phyloP scores from a whole-genome alignment of 768 basidiomycete genomes.

The Leccinum variicolor region DNA sequence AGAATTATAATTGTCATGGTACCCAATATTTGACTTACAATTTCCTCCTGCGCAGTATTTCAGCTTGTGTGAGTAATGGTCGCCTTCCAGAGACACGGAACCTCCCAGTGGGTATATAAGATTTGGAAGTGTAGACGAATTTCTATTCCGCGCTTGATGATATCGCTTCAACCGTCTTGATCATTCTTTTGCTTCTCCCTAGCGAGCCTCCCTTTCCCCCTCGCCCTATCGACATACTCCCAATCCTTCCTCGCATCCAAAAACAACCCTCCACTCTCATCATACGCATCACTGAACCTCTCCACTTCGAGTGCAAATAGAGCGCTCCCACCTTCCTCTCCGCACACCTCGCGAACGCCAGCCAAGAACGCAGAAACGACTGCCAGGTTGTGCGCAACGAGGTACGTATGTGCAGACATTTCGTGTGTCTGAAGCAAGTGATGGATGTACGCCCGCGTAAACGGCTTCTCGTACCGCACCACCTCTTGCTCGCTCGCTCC shows the following conservation, averaged over 20 bases:
- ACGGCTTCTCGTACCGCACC: constrained; percentile 29
- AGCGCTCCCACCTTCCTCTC: neutral
- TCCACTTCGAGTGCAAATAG: constrained; percentile 45
- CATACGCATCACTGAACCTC: constrained; percentile 50
- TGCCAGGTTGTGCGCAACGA: constrained; percentile 72
- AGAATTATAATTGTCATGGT: constrained; percentile 14
- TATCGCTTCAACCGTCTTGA: neutral
- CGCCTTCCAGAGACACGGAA: neutral
- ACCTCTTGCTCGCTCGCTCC: neutral
- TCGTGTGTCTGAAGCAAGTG: constrained; percentile 88
- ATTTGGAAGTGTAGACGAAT: neutral
- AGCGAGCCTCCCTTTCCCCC: constrained; percentile 73
- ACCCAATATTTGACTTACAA: constrained; percentile 1
- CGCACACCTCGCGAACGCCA: constrained; percentile 43
- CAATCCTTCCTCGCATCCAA: constrained; percentile 53
- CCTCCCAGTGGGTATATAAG: too few relatives aligned
- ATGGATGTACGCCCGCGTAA: constrained; percentile 67
- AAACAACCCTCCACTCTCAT: constrained; percentile 44
- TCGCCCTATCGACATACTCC: constrained; percentile 61
- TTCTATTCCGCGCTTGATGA: neutral
- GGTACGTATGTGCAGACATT: constrained; percentile 79
- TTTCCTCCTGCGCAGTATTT: neutral
- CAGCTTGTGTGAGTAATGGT: neutral
- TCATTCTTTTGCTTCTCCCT: constrained; percentile 52
- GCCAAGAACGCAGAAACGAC: constrained; percentile 65